These are phyloP conservation scores for Amesomyces nigricolor DNA, from an alignment of 2,329 filamentous ascomycete species.

Conservation along the genomic window DNA sequence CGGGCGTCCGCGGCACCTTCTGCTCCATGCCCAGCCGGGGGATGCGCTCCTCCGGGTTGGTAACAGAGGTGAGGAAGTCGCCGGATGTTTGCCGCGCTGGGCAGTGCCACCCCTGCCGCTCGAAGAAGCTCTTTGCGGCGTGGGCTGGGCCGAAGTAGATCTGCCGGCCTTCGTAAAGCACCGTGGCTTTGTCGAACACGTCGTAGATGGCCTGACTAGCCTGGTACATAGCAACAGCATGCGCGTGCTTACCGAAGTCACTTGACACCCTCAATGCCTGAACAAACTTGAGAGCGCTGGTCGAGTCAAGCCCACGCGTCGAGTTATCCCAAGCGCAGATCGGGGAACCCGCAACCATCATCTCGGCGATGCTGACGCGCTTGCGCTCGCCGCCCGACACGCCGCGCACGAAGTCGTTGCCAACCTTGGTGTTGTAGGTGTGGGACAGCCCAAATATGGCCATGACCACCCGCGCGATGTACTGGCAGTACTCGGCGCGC, in stretches of 20 bases:
- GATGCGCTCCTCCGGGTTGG: constrained; percentile 59
- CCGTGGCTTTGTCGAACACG: constrained; percentile 65
- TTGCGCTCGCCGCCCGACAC: constrained; percentile 69
- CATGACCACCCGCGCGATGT: constrained; percentile 62
- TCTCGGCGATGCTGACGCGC: constrained; percentile 73
- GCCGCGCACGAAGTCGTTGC: constrained; percentile 67
- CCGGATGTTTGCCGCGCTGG: constrained; percentile 53
- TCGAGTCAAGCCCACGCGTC: constrained; percentile 67
- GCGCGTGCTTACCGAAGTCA: constrained; percentile 68
- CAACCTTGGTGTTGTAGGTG: constrained; percentile 67
- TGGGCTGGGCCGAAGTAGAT: constrained; percentile 67
- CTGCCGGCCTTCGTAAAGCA: constrained; percentile 70
- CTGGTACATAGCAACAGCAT: constrained; percentile 59
- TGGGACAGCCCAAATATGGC: constrained; percentile 68
- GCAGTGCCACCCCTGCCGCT: constrained; percentile 55
- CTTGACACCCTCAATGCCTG: constrained; percentile 59
- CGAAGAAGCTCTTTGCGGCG: constrained; percentile 53
- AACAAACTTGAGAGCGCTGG: constrained; percentile 68
- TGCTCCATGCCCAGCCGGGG: constrained; percentile 53
- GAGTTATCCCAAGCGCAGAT: constrained; percentile 28
- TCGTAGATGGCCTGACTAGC: constrained; percentile 23
- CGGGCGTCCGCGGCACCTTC: constrained; percentile 47
- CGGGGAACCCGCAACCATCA: constrained; percentile 28
- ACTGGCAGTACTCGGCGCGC: constrained; percentile 52
- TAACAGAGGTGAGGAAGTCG: constrained; percentile 63